phyloP scores from a whole-genome alignment of 1,139 yeast species.

The Debaryomyces sp. region DNA sequence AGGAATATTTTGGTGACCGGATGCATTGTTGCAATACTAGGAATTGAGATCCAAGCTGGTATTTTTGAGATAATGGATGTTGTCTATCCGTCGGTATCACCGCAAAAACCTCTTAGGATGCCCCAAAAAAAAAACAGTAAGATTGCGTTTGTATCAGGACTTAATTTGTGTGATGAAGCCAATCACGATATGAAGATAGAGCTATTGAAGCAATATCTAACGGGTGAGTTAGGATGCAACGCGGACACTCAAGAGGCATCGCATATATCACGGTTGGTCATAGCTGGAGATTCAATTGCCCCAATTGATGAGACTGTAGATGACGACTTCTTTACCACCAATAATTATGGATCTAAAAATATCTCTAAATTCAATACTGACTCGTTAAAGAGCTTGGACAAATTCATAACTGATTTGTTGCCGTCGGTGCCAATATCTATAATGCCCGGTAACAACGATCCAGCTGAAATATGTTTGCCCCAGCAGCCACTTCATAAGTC shows the following conservation, averaged over 20 bases:
- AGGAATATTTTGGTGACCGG: constrained; percentile 77
- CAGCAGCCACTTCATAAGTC: constrained; percentile 87
- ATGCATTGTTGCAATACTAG: constrained; percentile 78
- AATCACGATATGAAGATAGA: constrained; percentile 51
- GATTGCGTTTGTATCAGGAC: constrained; percentile 75
- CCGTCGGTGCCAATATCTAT: constrained; percentile 67
- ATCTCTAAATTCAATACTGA: constrained; percentile 50
- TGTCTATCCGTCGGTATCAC: constrained; percentile 66
- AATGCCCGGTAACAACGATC: constrained; percentile 86
- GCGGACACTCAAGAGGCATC: constrained; percentile 26
- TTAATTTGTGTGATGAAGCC: constrained; percentile 53
- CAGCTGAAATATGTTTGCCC: constrained; percentile 81
- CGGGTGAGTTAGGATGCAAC: constrained; percentile 63
- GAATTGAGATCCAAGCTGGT: constrained; percentile 84
- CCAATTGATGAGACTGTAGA: constrained; percentile 24
- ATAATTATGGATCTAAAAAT: constrained; percentile 57
- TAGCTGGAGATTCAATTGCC: constrained; percentile 79
- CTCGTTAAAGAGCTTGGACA: constrained; percentile 52
- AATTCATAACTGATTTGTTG: constrained; percentile 59
- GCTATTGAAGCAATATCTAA: constrained; percentile 68
- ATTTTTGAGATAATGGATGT: constrained; percentile 83
- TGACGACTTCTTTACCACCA: constrained; percentile 36
- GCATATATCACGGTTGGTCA: constrained; percentile 55
- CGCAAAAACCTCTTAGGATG: constrained; percentile 46
- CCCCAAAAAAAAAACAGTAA: constrained; percentile 13